Conservation (phyloP, 306 rosid genomes). For the Cicer bijugum region DNA sequence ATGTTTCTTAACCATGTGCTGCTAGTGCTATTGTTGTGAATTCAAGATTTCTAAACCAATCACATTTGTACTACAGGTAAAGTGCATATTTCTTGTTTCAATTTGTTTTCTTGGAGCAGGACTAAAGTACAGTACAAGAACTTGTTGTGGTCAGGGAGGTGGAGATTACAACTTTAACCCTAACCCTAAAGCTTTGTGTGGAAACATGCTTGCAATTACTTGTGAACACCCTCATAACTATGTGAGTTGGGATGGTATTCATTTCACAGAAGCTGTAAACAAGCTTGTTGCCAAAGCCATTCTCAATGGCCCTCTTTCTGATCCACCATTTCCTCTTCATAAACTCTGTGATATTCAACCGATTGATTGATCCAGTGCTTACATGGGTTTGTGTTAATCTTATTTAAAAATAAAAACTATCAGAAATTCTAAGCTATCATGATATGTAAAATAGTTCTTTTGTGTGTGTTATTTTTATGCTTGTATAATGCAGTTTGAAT, state of each 20-base stretch:
- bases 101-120: constrained; percentile 51
- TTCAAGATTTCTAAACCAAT: not conserved
- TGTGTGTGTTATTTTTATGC: constrained; percentile 11
- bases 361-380: constrained; percentile 46
- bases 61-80: not conserved
- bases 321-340: constrained; percentile 68
- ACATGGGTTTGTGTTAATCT: not conserved
- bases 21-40: not conserved
- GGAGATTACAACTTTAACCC: constrained; percentile 69
- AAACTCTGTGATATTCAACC: constrained; percentile 60
- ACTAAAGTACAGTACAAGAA: constrained; percentile 56
- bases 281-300: constrained; percentile 63
- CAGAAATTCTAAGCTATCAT: not conserved
- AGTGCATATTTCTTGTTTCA: not conserved
- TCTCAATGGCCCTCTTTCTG: constrained; percentile 65
- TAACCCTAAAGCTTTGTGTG: constrained; percentile 60
- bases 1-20: too few relatives aligned
- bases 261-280: constrained; percentile 82
- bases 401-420: not conserved
- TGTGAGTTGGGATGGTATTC: constrained; percentile 91
- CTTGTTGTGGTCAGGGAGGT: constrained; percentile 87
- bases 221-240: constrained; percentile 72
- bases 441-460: not conserved
- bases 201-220: constrained; percentile 66
- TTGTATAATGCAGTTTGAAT: constrained; percentile 1